Evolutionary conservation across 805 yeast species (phyloP).

Genomic region (Cyberlindnera saturnus): DNA sequence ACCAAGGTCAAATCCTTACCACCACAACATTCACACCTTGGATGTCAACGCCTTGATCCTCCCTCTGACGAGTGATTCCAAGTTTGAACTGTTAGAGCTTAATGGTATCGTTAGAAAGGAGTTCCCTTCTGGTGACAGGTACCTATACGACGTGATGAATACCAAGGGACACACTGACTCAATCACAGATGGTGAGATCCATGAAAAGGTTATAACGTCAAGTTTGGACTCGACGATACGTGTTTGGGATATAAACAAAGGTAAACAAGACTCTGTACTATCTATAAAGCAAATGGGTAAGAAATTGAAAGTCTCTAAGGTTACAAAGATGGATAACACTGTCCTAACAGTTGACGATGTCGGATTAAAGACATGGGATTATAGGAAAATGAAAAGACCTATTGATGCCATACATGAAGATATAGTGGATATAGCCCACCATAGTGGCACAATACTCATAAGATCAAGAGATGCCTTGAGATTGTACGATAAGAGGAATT

Average conservation of each 20-base stretch:
- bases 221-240: slow-evolving; percentile 24
- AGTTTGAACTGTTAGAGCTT: slow-evolving; percentile 12
- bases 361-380: slow-evolving; percentile 14
- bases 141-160: slow-evolving; percentile 21
- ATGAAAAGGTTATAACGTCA: slow-evolving; percentile 14
- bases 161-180: slow-evolving; percentile 24
- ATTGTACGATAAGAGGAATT: slow-evolving; percentile 20
- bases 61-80: slow-evolving; percentile 9
- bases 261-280: slow-evolving; percentile 13
- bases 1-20: slow-evolving; percentile 14
- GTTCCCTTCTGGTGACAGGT: slow-evolving; percentile 21
- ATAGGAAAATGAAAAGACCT: slow-evolving; percentile 8
- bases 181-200: slow-evolving; percentile 21
- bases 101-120: slow-evolving; percentile 11
- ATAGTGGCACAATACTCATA: not conserved
- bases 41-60: slow-evolving; percentile 4
- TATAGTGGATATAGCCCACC: not conserved
- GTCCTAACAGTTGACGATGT: slow-evolving; percentile 9
- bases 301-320: slow-evolving; percentile 8
- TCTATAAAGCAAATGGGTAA: slow-evolving; percentile 12
- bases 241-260: slow-evolving; percentile 18
- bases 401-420: not conserved
- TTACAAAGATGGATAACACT: slow-evolving; percentile 1
- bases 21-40: slow-evolving; percentile 7
- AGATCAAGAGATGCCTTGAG: slow-evolving; percentile 2